A percentile compares a stretch with the other conserved stretches of the same genome.
Conservation (phyloP, 1,139 yeast genomes). For the Diutina pseudorugosa region DNA sequence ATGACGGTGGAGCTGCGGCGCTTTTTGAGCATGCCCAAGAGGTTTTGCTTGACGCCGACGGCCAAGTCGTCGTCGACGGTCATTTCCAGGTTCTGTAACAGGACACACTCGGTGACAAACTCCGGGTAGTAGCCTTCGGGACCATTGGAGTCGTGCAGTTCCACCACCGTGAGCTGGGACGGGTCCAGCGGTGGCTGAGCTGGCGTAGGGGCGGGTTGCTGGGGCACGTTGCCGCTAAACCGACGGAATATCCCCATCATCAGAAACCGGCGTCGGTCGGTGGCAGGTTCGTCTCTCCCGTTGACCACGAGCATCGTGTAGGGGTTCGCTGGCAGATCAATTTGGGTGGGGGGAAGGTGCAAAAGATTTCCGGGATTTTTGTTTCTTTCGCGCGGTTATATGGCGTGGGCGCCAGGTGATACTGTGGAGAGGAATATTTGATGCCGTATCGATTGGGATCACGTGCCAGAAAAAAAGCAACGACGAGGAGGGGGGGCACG, state of each 20-base stretch:
- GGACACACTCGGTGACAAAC: constrained; percentile 27
- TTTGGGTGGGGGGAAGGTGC: neutral
- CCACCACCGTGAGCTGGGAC: neutral
- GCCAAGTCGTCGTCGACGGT: constrained; percentile 10
- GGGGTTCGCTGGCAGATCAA: neutral
- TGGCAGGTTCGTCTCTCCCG: neutral
- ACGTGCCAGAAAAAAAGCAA: neutral
- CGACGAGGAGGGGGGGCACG: neutral
- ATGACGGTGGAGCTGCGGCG: neutral
- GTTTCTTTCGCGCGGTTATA: neutral
- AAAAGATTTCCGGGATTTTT: neutral
- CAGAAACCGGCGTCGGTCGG: constrained; percentile 3
- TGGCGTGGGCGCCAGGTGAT: neutral
- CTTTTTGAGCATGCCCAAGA: neutral
- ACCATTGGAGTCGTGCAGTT: neutral
- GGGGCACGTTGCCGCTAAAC: neutral
- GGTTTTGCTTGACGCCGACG: neutral
- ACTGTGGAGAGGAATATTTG: neutral
- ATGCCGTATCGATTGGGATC: neutral
- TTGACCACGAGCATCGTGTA: constrained; percentile 3
- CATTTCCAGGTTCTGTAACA: constrained; percentile 30
- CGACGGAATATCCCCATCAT: constrained; percentile 2
- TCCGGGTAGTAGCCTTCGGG: neutral
- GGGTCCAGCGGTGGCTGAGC: neutral
- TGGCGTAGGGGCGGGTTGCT: neutral